These are phyloP conservation scores for Alternaria sp. DNA, from an alignment of 2,329 filamentous ascomycete species.

Conservation along the genomic window DNA sequence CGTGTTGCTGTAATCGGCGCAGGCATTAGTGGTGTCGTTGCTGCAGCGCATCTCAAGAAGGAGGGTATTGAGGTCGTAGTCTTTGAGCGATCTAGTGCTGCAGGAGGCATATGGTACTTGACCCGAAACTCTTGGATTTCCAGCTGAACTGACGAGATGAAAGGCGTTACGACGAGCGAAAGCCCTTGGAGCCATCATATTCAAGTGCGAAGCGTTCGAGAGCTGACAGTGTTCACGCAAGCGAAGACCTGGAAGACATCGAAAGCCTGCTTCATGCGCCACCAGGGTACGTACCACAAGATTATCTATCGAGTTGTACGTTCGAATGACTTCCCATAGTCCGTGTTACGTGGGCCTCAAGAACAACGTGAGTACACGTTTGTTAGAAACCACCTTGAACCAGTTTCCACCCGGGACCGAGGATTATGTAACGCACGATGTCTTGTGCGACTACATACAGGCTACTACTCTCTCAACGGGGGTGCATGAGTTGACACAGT, in stretches of 20 bases:
- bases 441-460: constrained; percentile 68
- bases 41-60: constrained; percentile 46
- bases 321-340: constrained; percentile 36
- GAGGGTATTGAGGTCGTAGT: constrained; percentile 59
- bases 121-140: neutral
- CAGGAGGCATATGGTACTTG: constrained; percentile 65
- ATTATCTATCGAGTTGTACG: neutral
- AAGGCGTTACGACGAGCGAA: constrained; percentile 61
- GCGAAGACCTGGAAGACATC: constrained; percentile 16
- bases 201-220: constrained; percentile 41
- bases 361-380: constrained; percentile 63
- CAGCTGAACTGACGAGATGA: neutral
- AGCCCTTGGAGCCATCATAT: constrained; percentile 59
- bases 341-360: constrained; percentile 62
- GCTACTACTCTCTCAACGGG: constrained; percentile 62
- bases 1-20: constrained; percentile 48
- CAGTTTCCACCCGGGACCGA: constrained; percentile 67
- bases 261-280: constrained; percentile 55
- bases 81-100: constrained; percentile 61
- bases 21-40: constrained; percentile 48
- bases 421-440: constrained; percentile 65
- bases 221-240: constrained; percentile 26
- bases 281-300: constrained; percentile 53
- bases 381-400: constrained; percentile 60
- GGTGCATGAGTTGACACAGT: constrained; percentile 61